A percentile compares a stretch with the other conserved stretches of the same genome.
Conservation (phyloP, 1,139 yeast species). For the Geotrichum aggregatum region DNA sequence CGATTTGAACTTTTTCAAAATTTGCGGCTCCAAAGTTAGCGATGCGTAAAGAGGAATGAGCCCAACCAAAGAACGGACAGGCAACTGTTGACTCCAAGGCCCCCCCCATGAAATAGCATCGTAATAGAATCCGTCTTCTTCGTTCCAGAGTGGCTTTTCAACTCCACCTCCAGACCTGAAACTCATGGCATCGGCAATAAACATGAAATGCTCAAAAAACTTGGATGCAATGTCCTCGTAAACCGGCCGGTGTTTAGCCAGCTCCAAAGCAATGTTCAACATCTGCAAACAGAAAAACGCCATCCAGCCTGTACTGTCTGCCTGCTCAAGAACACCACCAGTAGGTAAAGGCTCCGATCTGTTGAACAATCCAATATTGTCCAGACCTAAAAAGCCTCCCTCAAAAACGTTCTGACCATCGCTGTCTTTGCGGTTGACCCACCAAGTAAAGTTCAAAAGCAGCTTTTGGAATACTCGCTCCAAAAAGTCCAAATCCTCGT, state of each 20-base stretch:
- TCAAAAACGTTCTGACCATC: constrained; percentile 90
- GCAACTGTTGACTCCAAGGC: constrained; percentile 64
- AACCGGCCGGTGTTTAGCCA: constrained; percentile 79
- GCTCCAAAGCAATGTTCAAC: constrained; percentile 89
- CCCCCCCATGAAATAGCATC: constrained; percentile 89
- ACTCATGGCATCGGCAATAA: constrained; percentile 95
- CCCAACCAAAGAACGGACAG: constrained; percentile 88
- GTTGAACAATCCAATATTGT: constrained; percentile 90
- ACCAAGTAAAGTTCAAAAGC: constrained; percentile 90
- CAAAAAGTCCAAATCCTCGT: constrained; percentile 76
- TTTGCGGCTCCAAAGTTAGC: constrained; percentile 82
- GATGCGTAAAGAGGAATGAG: constrained; percentile 90
- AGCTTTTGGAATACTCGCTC: constrained; percentile 91
- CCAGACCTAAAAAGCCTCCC: constrained; percentile 93
- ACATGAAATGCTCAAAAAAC: constrained; percentile 87
- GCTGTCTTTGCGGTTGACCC: constrained; percentile 91
- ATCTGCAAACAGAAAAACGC: constrained; percentile 88
- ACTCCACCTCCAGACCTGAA: constrained; percentile 53
- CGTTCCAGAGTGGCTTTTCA: constrained; percentile 80
- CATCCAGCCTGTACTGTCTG: constrained; percentile 98
- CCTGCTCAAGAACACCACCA: constrained; percentile 88
- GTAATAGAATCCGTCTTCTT: constrained; percentile 81
- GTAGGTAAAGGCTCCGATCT: constrained; percentile 93
- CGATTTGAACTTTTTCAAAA: constrained; percentile 72
- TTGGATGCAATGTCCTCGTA: constrained; percentile 94